Base-by-base conservation (phyloP, 768 basidiomycete species). In the Xerocomellus amylosporus region DNA sequence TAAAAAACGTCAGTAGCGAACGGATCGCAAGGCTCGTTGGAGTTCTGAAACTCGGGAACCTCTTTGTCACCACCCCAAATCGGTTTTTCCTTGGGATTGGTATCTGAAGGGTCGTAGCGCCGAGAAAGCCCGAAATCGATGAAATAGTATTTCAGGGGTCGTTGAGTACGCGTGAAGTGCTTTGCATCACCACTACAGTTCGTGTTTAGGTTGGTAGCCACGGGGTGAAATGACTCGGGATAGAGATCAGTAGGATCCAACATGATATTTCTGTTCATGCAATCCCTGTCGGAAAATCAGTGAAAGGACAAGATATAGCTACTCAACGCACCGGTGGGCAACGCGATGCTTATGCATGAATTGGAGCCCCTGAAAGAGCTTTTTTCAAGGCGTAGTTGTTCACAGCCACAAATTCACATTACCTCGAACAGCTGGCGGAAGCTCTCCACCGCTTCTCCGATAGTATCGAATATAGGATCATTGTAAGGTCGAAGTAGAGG, bases 381-480 rank as follows among this genome's bases (percentile, higher is more conserved):
- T n/a, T 24, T 30, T 48, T 39, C 36, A 38, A 38, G 15, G 10
- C 9, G 8, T 20, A 5, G 6, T 20, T 14, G 20, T 4, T 13
- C 1, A 22, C 8, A 38, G 0, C 2, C 19, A 40, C n/a, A 1
- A 10, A 49, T 14, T 40, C 28, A 49, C 1, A 1, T 40, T 30
- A 70, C 71, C 59, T 70, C 71, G 17, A 73, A 65, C 3, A 68
- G 31, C 30, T 74, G 70, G 4, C 60, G 54, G 47, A 73, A 58
- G 33, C 68, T 70, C 8, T 69, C 68, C 20, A 53, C 26, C 0
- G 9, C 56, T 30, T 58, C 54, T 19, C 54, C 54, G 17, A 56
- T 4, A 6, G 64, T 69, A 39, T 65, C 57, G 42, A 74, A 73
- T 7, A 15, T 57, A 19, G 64, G 64, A 8, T 58, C 34, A 10